Percentiles rank a stretch among this genome's conserved stretches.
phyloP scores from a whole-genome alignment of 257 asterid genomes.

The Przewalskia tangutica region DNA sequence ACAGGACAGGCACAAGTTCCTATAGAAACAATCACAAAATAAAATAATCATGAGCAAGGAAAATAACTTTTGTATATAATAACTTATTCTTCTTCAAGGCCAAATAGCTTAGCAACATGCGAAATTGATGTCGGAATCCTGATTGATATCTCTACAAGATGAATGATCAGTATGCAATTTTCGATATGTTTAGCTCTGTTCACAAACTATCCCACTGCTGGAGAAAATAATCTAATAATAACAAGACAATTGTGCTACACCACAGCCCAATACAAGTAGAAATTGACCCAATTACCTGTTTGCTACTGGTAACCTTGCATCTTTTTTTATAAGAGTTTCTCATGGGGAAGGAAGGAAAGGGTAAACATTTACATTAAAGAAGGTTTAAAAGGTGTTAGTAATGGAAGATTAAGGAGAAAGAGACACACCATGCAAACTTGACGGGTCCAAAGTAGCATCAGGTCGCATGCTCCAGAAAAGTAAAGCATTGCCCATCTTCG shows the following conservation, averaged over 20 bases:
- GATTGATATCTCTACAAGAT: not conserved
- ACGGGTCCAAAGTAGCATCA: conserved; percentile 68
- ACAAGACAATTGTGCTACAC: not conserved
- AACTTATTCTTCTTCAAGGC: not conserved
- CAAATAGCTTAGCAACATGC: not conserved
- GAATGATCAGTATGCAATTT: not conserved
- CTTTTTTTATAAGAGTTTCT: not conserved
- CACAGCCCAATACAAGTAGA: not conserved
- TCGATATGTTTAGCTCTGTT: not conserved
- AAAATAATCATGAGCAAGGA: not conserved
- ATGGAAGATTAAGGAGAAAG: not conserved
- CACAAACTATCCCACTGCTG: not conserved
- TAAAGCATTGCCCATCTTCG: conserved; percentile 69
- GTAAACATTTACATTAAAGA: not conserved
- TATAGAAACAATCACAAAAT: not conserved
- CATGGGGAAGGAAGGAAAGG: not conserved
- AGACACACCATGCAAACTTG: conserved; percentile 67
- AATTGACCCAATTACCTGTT: not conserved
- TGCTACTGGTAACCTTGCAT: not conserved
- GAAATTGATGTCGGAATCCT: not conserved
- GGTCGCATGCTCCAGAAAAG: conserved; percentile 95
- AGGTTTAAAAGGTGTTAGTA: not conserved
- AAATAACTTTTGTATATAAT: not conserved
- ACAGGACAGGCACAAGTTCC: not conserved
- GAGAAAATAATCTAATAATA: not conserved